Conservation (phyloP, 1,139 yeast genomes). For the Pichia sp. region DNA sequence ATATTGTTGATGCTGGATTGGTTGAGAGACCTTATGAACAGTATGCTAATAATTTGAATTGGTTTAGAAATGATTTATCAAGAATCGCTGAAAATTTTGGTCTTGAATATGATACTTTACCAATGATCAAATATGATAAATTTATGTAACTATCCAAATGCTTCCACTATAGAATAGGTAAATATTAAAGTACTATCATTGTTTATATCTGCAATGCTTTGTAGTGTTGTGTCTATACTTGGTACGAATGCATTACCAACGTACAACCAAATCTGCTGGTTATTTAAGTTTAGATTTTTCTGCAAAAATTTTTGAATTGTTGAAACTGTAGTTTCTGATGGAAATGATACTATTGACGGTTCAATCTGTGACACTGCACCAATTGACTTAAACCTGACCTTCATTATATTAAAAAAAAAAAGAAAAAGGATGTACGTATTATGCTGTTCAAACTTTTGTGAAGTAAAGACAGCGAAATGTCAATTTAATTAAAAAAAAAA, state of each 20-base stretch:
- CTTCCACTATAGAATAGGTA: conserved; percentile 15
- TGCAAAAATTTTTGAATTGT: not conserved
- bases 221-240: conserved; percentile 27
- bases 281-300: not conserved
- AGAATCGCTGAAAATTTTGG: not conserved
- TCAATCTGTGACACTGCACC: conserved; percentile 45
- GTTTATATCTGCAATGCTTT: conserved; percentile 1
- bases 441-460: not conserved
- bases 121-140: not conserved
- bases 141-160: conserved; percentile 12
- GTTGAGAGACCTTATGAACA: not conserved
- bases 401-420: conserved; percentile 30
- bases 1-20: not conserved
- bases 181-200: conserved; percentile 7
- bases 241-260: conserved; percentile 58
- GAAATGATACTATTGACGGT: conserved; percentile 45
- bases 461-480: too few species aligned
- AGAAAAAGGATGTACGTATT: not conserved
- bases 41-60: not conserved
- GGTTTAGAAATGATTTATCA: not conserved
- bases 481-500: too few species aligned
- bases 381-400: conserved; percentile 49
- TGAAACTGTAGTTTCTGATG: not conserved
- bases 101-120: not conserved
- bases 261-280: conserved; percentile 33